Percentiles rank a stretch among this genome's conserved stretches.
phyloP scores from a whole-genome alignment of 2,329 filamentous ascomycete species.

The Exserohilum rostratum region DNA sequence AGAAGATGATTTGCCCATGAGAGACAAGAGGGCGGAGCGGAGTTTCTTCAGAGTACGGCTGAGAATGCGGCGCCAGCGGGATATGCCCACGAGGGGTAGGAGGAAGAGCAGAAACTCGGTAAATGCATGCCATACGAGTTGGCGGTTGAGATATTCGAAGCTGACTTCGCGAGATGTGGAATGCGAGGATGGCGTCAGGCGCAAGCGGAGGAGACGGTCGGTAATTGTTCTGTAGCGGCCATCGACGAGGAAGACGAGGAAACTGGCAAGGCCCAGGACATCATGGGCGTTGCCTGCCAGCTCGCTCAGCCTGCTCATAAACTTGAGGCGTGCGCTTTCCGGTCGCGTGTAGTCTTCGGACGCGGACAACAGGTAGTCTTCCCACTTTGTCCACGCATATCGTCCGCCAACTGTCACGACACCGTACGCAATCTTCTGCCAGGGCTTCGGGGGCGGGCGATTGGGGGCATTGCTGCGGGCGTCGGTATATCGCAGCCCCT shows the following conservation, averaged over 20 bases:
- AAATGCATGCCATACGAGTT: slow-evolving; percentile 99
- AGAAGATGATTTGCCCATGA: slow-evolving; percentile 53
- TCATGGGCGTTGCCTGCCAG: slow-evolving; percentile 76
- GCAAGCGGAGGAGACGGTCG: slow-evolving; percentile 82
- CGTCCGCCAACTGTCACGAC: slow-evolving; percentile 83
- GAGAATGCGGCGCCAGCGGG: slow-evolving; percentile 91
- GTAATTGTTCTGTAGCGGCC: slow-evolving; percentile 90
- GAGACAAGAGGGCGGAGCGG: slow-evolving; percentile 60
- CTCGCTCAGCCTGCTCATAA: slow-evolving; percentile 73
- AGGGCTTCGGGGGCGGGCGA: slow-evolving; percentile 73
- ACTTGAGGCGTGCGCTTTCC: slow-evolving; percentile 57
- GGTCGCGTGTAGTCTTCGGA: slow-evolving; percentile 73
- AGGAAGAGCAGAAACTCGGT: slow-evolving; percentile 98
- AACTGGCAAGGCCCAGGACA: slow-evolving; percentile 80
- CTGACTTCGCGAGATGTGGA: slow-evolving; percentile 90
- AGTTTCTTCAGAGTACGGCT: slow-evolving; percentile 83
- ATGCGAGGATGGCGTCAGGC: slow-evolving; percentile 80
- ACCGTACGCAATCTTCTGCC: slow-evolving; percentile 86
- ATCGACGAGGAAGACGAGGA: slow-evolving; percentile 88
- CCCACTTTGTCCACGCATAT: slow-evolving; percentile 92
- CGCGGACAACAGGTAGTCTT: slow-evolving; percentile 78
- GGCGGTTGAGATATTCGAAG: slow-evolving; percentile 96
- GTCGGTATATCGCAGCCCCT: slow-evolving; percentile 90
- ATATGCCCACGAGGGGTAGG: slow-evolving; percentile 93
- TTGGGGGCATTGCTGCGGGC: slow-evolving; percentile 63